Percentiles rank a stretch among this genome's conserved stretches.
Evolutionary conservation across 2,329 filamentous ascomycete genomes (phyloP).

Genomic region (Ceratocystis smalleyi): DNA sequence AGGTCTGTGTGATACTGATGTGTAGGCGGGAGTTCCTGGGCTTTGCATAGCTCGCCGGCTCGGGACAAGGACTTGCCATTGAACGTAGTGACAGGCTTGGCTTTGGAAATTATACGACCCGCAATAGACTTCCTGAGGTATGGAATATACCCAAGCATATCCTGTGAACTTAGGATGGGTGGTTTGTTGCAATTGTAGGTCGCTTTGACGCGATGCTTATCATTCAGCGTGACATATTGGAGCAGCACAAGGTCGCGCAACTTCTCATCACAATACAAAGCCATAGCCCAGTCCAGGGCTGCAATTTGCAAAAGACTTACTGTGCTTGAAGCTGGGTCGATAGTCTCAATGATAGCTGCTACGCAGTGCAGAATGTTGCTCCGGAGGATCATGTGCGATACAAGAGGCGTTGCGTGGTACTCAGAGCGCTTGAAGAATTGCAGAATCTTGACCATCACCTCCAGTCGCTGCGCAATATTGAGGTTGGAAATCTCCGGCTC

Average conservation of each 20-base stretch:
- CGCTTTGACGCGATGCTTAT: not conserved
- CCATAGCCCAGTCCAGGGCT: constrained; percentile 1
- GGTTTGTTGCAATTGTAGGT: not conserved
- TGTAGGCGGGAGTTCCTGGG: not conserved
- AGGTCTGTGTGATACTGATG: not conserved
- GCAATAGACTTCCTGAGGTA: not conserved
- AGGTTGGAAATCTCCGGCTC: not conserved
- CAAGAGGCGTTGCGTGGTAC: not conserved
- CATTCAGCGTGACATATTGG: not conserved
- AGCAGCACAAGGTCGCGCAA: not conserved
- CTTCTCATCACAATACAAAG: not conserved
- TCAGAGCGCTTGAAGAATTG: not conserved
- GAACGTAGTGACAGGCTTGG: not conserved
- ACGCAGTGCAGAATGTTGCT: not conserved
- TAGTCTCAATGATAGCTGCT: constrained; percentile 4
- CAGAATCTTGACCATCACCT: constrained; percentile 5
- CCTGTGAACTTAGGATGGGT: not conserved
- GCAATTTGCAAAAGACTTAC: not conserved
- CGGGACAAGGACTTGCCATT: not conserved
- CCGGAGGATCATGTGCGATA: constrained; percentile 5
- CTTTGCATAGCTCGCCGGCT: not conserved
- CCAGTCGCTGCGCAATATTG: not conserved
- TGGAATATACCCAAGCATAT: not conserved
- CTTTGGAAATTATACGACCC: constrained; percentile 1
- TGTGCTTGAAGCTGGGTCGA: not conserved